These are phyloP conservation scores for Scutellaria minor DNA, from an alignment of 257 asterid species.

Conservation along the genomic window DNA sequence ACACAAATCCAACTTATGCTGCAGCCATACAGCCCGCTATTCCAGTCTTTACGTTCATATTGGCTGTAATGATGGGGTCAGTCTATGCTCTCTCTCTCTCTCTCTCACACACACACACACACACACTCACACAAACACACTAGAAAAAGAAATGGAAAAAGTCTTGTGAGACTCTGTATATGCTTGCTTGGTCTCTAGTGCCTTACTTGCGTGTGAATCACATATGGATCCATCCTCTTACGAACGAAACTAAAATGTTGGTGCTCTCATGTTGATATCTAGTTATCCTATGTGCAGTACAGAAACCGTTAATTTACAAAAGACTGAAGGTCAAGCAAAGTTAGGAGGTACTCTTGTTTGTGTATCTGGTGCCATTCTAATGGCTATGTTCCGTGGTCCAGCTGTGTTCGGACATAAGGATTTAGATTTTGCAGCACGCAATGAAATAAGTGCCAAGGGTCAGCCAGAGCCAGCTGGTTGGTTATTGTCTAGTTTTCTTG, in stretches of 20 bases:
- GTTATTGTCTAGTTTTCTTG: constrained; percentile 66
- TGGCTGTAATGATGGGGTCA: constrained; percentile 92
- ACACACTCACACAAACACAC: not conserved
- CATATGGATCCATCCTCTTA: not conserved
- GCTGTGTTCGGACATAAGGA: constrained; percentile 69
- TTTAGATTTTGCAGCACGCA: constrained; percentile 55
- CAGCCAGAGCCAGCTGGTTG: constrained; percentile 88
- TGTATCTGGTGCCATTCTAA: constrained; percentile 84
- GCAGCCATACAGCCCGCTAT: constrained; percentile 96
- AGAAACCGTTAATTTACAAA: constrained; percentile 78
- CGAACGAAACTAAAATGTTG: not conserved
- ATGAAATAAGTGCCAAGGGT: constrained; percentile 80
- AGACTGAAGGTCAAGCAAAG: constrained; percentile 86
- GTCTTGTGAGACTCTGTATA: not conserved
- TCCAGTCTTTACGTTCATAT: constrained; percentile 93
- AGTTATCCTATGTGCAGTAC: constrained; percentile 69
- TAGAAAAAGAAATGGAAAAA: not conserved
- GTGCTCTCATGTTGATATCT: constrained; percentile 37
- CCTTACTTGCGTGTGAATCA: not conserved
- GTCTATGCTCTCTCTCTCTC: constrained; percentile 40
- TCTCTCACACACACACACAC: not conserved
- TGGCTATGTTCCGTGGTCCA: constrained; percentile 92
- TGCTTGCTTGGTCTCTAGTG: not conserved
- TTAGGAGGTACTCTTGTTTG: constrained; percentile 88
- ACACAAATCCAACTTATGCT: constrained; percentile 95